Conservation (phyloP, 2,329 filamentous ascomycete genomes). For the Colletotrichum limetticola region DNA sequence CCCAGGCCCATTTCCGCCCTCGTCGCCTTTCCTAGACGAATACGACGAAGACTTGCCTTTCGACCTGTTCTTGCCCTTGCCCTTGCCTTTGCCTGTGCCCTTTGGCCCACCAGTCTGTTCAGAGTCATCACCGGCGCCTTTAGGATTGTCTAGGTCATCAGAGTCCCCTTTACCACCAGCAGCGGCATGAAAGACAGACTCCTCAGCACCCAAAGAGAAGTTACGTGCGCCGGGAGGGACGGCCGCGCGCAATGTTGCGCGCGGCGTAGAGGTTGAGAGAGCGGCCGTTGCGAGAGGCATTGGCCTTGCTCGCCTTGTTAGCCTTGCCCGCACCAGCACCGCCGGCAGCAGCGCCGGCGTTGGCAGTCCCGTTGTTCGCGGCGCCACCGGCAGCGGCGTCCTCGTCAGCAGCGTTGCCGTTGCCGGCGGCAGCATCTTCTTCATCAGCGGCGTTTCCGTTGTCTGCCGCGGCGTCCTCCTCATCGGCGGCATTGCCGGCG, state of each 20-base stretch:
- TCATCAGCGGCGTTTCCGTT: slow-evolving; percentile 5
- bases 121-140: not conserved
- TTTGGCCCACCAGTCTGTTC: not conserved
- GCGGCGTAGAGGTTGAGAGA: not conserved
- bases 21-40: not conserved
- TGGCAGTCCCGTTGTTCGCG: not conserved
- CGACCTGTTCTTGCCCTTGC: not conserved
- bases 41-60: not conserved
- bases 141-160: not conserved
- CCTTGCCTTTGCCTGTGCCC: not conserved
- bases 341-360: not conserved
- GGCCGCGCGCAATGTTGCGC: not conserved
- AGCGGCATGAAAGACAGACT: not conserved
- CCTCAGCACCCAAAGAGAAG: not conserved
- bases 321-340: not conserved
- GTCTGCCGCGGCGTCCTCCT: not conserved
- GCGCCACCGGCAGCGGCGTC: not conserved
- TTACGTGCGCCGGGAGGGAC: not conserved
- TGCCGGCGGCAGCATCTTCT: not conserved
- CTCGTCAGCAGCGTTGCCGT: not conserved
- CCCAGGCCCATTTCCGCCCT: too few relatives aligned
- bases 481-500: not conserved
- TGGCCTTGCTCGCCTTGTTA: not conserved
- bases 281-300: not conserved
- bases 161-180: not conserved